Base-by-base conservation (phyloP, 306 rosid genomes). In the Dryas alaskensis region DNA sequence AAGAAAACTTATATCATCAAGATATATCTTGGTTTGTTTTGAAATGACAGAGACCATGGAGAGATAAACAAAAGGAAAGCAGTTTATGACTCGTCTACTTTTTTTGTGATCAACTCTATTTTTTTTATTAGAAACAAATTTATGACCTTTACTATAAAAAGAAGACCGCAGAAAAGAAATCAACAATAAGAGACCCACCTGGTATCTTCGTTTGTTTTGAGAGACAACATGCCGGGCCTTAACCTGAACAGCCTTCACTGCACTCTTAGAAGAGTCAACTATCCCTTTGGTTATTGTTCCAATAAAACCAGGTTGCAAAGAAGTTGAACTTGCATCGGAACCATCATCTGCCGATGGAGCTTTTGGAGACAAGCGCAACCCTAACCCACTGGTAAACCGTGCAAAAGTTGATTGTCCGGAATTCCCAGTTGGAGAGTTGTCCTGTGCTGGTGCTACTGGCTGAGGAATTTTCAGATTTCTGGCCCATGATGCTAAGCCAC, bases 191-290 rank as follows among this genome's bases (percentile, higher is more conserved):
- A 37, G 69, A 42, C 73, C 59, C 79, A 94, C 99, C 98, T 95
- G 98, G 77, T 95, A 95, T 83, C 99, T 87, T 81, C 98, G 92
- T 78, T 95, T 95, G 78, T 95, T 95, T 83, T 92, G 99, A 72
- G 99, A 95, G 74, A 95, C 99, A 73, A 65, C 97, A 85, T 95
- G 99, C 5, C 99, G 91, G 54, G 98, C 99, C 85, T 88, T 95
- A 67, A 90, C 97, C 85, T 95, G 99, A 73, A 95, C 98, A 74
- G 99, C 98, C 84, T 95, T 95, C 83, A 95, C 97, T 8, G 98
- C 99, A 84, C 79, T 95, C 86, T 69, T 92, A 25, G 99, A 95
- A 70, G 98, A 79, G 79, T 95, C 98, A 58, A 92, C 96, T 44
- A 95, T 76, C 70, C 99, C 98, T 79, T 84, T 95, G 5, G 99